Percentiles rank a stretch among this genome's conserved stretches.
phyloP scores from a whole-genome alignment of 2,329 filamentous ascomycete genomes.

The Fusarium paranaense region DNA sequence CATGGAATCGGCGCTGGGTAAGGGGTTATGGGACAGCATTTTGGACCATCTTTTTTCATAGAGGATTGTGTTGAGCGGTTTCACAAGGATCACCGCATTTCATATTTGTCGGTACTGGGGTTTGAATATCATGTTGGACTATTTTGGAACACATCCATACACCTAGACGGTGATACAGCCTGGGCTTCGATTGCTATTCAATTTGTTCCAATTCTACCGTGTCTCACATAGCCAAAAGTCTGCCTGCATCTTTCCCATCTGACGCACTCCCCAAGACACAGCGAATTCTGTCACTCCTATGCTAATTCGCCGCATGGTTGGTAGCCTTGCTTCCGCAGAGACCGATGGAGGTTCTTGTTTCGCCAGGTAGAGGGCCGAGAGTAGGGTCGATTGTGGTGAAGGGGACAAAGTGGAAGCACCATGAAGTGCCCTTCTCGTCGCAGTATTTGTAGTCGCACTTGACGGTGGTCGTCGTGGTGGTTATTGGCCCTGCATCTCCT shows the following conservation, averaged over 20 bases:
- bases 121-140: constrained; percentile 8
- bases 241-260: not conserved
- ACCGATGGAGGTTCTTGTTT: constrained; percentile 49
- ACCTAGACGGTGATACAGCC: constrained; percentile 22
- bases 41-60: constrained; percentile 12
- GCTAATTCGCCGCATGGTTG: not conserved
- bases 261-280: not conserved
- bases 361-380: constrained; percentile 51
- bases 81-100: not conserved
- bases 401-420: constrained; percentile 55
- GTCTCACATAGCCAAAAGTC: not conserved
- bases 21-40: constrained; percentile 15
- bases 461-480: constrained; percentile 27
- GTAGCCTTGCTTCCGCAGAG: constrained; percentile 37
- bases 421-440: constrained; percentile 49
- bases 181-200: constrained; percentile 9
- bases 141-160: constrained; percentile 7
- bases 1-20: constrained; percentile 18
- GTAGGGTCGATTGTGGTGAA: constrained; percentile 50
- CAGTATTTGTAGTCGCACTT: constrained; percentile 53
- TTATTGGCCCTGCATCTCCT: not conserved
- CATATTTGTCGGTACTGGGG: constrained; percentile 2
- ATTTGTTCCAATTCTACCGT: not conserved
- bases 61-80: constrained; percentile 18
- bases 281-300: not conserved